These are phyloP conservation scores for Haplosporangium sp. DNA, from an alignment of 371 early-diverging fungal genomes.

Conservation along the genomic window DNA sequence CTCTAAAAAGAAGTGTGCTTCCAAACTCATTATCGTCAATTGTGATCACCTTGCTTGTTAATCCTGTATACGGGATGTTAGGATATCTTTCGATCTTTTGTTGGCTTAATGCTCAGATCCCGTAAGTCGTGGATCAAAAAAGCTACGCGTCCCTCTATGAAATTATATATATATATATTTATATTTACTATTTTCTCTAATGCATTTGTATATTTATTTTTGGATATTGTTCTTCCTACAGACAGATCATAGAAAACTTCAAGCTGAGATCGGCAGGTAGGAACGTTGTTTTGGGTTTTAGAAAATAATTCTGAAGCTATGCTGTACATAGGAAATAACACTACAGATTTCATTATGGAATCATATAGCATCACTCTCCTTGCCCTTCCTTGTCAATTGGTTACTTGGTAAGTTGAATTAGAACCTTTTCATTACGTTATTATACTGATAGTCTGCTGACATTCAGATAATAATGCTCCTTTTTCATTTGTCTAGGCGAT, in stretches of 20 bases:
- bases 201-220: no score
- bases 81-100: conserved; percentile 77
- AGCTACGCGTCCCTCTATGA: background rate
- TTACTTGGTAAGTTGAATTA: conserved; percentile 60
- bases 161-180: background rate
- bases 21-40: background rate
- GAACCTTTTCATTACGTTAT: background rate
- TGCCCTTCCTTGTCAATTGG: conserved; percentile 74
- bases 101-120: conserved; percentile 86
- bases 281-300: no score
- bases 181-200: background rate
- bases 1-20: background rate
- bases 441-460: background rate
- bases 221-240: conserved; percentile 14
- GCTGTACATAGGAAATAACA: background rate
- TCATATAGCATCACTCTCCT: conserved; percentile 62
- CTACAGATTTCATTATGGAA: background rate
- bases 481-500: conserved; percentile 65
- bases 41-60: background rate
- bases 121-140: conserved; percentile 62
- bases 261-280: conserved; percentile 59
- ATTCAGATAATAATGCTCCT: background rate
- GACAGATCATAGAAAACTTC: conserved; percentile 76
- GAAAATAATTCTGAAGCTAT: no score
- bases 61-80: conserved; percentile 15